Evolutionary conservation across 129 eudicot species (phyloP), one percentile per base, ranked within the genome.

Genomic region (Flaveria trinervia): DNA sequence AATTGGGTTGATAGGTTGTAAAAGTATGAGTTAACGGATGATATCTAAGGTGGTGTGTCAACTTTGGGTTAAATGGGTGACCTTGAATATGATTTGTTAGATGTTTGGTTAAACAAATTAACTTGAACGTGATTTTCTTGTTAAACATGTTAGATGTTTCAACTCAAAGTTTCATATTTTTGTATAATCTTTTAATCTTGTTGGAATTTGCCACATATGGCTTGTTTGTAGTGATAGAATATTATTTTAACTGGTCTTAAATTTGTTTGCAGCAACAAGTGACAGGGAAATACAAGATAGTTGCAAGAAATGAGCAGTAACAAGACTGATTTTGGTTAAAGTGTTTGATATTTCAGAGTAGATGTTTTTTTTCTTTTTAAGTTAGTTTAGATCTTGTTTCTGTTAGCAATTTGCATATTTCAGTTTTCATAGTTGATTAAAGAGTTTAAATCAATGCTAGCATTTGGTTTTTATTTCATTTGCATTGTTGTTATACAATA

Each of bases 201-300:
- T 36, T 36, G 41, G 7, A 36, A 36, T 5, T 5, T 36, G 41
- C 41, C 41, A 36, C 7, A 0, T 36, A 36, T 36, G 41, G 4
- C 30, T 41, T 81, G 2, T 64, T 51, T 65, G 33, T n/a, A 9
- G 5, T 70, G 55, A 22, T 1, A 45, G 50, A 45, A 6, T 45
- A 45, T 45, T 45, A 11, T 45, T 45, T 45, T 45, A 11, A 45
- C 13, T 9, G 30, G 12, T 77, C 2, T 45, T 79, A 26, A 0
- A 77, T 81, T 67, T 78, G 80, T 73, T 83, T 92, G 86, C 92
- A 93, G 98, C 98, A 90, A 88, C 95, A 88, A 80, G 81, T 78
- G 75, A 88, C 97, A 26, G 98, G 98, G 83, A 93, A 88, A 81
- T 92, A 73, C 96, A 92, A 85, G 92, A 90, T 92, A 77, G 96